Evolutionary conservation across 1,284 basidiomycete species (phyloP).

Genomic region (Mycena sp.): DNA sequence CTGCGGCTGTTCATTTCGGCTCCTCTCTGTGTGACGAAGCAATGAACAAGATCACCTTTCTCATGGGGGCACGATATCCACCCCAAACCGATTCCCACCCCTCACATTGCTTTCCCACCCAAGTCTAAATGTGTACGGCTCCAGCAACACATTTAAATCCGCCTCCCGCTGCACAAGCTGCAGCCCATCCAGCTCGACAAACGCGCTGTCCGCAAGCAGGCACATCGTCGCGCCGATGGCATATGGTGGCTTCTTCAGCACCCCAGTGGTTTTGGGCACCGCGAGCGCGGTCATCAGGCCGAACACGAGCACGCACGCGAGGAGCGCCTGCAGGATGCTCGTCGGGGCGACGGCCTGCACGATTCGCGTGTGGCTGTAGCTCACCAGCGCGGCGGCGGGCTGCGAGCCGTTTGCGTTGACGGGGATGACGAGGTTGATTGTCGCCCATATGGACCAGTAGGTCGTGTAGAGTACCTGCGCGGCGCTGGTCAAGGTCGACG

Average conservation of each 20-base stretch:
- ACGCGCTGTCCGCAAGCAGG: constrained; percentile 7
- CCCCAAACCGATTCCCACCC: constrained; percentile 9
- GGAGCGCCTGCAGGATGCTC: not conserved
- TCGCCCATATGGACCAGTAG: constrained; percentile 6
- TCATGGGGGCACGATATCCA: constrained; percentile 7
- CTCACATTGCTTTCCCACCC: constrained; percentile 7
- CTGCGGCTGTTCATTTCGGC: too few relatives aligned
- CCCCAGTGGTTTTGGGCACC: not conserved
- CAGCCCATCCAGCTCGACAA: constrained; percentile 8
- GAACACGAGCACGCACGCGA: not conserved
- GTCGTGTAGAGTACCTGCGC: not conserved
- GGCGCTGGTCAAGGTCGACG: not conserved
- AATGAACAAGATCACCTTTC: too few relatives aligned
- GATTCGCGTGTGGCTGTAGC: not conserved
- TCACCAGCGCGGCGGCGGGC: not conserved
- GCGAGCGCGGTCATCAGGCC: not conserved
- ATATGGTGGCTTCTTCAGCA: constrained; percentile 6
- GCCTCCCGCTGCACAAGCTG: not conserved
- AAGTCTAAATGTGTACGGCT: not conserved
- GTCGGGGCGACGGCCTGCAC: not conserved
- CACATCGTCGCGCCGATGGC: constrained; percentile 15
- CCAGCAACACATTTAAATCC: not conserved
- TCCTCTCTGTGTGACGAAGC: too few relatives aligned
- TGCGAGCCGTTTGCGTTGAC: not conserved
- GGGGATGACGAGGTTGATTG: not conserved